Evolutionary conservation across 352 stramenopile genomes (phyloP), one percentile per base, ranked within the genome.

Genomic region (Pythium dissotocum): DNA sequence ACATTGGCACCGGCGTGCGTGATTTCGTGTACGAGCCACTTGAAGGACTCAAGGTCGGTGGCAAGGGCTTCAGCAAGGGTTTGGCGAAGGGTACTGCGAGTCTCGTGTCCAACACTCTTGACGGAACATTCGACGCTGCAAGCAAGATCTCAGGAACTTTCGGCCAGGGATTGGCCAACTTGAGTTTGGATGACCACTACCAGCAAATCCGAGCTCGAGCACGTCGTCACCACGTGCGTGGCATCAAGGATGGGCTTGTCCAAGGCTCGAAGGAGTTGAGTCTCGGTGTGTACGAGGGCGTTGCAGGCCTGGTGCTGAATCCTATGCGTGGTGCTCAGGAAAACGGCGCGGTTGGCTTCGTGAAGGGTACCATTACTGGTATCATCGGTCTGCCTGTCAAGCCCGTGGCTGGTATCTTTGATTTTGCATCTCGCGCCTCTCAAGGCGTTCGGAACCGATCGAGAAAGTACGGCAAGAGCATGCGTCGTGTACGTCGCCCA

Each of bases 11-110:
- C 28, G 96, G 95, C 52, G 94, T 99, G 42, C 83, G 93, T 51
- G 93, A 98, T 66, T 98, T 99, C 66, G 97, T 99, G 53, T 98
- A 98, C 70, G 96, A 98, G 70, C 95, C 96, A 18, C 85, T 98
- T 21, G 89, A 98, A 72, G 93, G 93, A 35, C 76, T 98, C 16
- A 95, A 97, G 51, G 87, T 93, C 28, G 89, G 89, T 21, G 87
- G 88, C 8, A 93, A 95, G 64, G 85, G 87, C 12, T 95, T 96
- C 58, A 89, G 89, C 61, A 90, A 91, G 63, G 89, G 89, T 18
- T 66, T 96, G 26, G 89, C 89, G 6, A 96, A 96, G 61, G 89
- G 89, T 28, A 94, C 89, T 13, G 87, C 89, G 13, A 95, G 87
- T 83, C 68, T 96, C 28, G 90, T 96, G 53, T 83, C 86, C 2